Evolutionary conservation across 2,329 filamentous ascomycete species (phyloP).

Genomic region (Colletotrichum sp.): DNA sequence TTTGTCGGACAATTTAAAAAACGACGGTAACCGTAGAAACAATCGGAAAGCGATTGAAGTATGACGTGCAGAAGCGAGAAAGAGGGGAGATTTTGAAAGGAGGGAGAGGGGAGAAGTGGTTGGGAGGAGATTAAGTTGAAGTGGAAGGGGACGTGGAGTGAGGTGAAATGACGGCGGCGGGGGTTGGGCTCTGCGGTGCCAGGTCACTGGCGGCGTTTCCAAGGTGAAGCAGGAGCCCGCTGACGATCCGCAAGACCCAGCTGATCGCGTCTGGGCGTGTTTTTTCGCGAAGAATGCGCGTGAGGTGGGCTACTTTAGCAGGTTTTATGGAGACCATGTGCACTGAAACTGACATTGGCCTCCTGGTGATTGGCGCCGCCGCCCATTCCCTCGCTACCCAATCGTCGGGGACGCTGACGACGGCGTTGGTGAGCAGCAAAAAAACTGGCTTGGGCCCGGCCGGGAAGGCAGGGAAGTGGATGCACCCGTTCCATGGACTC

Average conservation of each 20-base stretch:
- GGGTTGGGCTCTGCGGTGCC: neutral
- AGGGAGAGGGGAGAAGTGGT: neutral
- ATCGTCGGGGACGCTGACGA: neutral
- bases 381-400: neutral
- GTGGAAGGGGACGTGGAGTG: neutral
- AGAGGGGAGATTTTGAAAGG: neutral
- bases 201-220: slow-evolving; percentile 1
- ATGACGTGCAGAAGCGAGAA: slow-evolving; percentile 9
- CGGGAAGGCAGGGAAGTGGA: neutral
- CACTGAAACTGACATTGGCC: slow-evolving; percentile 13
- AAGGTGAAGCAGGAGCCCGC: slow-evolving; percentile 1
- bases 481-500: neutral
- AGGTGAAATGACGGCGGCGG: neutral
- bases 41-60: neutral
- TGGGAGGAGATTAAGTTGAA: slow-evolving; percentile 3
- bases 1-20: neutral
- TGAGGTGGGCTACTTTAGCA: neutral
- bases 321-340: neutral
- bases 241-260: neutral
- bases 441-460: neutral
- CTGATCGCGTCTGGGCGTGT: slow-evolving; percentile 15
- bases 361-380: slow-evolving; percentile 1
- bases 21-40: slow-evolving; percentile 10
- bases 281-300: slow-evolving; percentile 18
- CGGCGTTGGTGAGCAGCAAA: neutral